Conservation (phyloP, 2,329 filamentous ascomycete genomes). For the Chrysoporthe cubensis region DNA sequence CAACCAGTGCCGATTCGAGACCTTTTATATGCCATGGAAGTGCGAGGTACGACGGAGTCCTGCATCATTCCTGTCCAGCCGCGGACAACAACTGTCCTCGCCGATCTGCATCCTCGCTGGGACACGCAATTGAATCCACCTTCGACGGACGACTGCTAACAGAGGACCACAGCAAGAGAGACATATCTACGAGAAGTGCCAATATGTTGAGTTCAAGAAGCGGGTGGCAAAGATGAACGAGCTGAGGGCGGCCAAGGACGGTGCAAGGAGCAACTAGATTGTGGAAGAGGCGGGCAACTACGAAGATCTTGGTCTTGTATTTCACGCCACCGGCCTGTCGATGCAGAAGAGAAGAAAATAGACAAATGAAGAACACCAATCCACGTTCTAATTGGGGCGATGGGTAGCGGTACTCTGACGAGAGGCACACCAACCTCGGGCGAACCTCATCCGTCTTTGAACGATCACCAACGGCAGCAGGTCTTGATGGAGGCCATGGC, state of each 20-base stretch:
- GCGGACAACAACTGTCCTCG: background rate
- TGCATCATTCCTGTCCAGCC: background rate
- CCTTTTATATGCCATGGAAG: constrained; percentile 97
- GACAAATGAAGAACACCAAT: constrained; percentile 7
- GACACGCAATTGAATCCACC: background rate
- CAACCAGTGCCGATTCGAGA: constrained; percentile 90
- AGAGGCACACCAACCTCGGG: background rate
- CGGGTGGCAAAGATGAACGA: constrained; percentile 99
- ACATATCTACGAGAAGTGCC: constrained; percentile 98
- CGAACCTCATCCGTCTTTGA: background rate
- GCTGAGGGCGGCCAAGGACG: constrained; percentile 81
- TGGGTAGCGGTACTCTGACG: background rate
- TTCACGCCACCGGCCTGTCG: constrained; percentile 25
- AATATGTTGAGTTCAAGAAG: constrained; percentile 99
- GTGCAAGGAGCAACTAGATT: constrained; percentile 78
- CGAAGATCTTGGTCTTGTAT: constrained; percentile 29
- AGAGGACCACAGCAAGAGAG: constrained; percentile 73
- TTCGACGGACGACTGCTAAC: constrained; percentile 12
- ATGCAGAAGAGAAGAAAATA: constrained; percentile 4
- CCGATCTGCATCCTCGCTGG: background rate
- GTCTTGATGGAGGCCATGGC: background rate
- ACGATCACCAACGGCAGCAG: background rate
- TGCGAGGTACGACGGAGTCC: constrained; percentile 72
- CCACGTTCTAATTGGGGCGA: background rate
- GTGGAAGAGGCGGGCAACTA: background rate